Evolutionary conservation across 2,329 filamentous ascomycete genomes (phyloP).

Genomic region (Teratosphaeriaceae sp.): DNA sequence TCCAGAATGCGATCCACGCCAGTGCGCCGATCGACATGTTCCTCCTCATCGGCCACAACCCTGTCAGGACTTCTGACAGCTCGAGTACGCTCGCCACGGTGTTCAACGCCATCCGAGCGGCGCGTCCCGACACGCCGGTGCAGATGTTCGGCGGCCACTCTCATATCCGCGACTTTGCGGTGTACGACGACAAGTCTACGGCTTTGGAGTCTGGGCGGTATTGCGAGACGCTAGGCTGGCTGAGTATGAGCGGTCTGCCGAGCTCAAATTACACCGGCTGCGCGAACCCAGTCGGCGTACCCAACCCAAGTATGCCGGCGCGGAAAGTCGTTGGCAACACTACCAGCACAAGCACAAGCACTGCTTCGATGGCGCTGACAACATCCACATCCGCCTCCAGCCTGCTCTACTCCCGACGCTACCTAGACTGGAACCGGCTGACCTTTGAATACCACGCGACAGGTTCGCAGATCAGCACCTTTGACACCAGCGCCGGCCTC

Average conservation of each 20-base stretch:
- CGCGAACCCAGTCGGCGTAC: constrained; percentile 35
- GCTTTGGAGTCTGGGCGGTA: constrained; percentile 57
- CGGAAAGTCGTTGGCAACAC: no score
- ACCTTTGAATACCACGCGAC: constrained; percentile 58
- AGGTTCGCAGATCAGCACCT: constrained; percentile 41
- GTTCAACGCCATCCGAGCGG: constrained; percentile 53
- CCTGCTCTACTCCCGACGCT: constrained; percentile 49
- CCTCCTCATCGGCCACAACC: constrained; percentile 58
- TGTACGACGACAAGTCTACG: constrained; percentile 56
- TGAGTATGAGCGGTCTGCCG: constrained; percentile 56
- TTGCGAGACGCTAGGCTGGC: constrained; percentile 62
- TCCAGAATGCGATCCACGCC: constrained; percentile 49
- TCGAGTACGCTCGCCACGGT: constrained; percentile 43
- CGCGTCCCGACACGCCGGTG: constrained; percentile 52
- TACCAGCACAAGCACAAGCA: constrained; percentile 30
- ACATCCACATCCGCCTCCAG: constrained; percentile 19
- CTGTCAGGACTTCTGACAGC: constrained; percentile 40
- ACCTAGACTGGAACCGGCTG: constrained; percentile 62
- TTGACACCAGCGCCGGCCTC: constrained; percentile 45
- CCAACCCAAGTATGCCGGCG: constrained; percentile 32
- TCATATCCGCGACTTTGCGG: constrained; percentile 54
- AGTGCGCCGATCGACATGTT: constrained; percentile 56
- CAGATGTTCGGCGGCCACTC: constrained; percentile 51
- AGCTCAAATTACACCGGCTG: constrained; percentile 40
- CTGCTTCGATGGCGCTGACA: constrained; percentile 12